Evolutionary conservation across 2,329 filamentous ascomycete genomes (phyloP).

Genomic region (Hyphodiscus sp.): DNA sequence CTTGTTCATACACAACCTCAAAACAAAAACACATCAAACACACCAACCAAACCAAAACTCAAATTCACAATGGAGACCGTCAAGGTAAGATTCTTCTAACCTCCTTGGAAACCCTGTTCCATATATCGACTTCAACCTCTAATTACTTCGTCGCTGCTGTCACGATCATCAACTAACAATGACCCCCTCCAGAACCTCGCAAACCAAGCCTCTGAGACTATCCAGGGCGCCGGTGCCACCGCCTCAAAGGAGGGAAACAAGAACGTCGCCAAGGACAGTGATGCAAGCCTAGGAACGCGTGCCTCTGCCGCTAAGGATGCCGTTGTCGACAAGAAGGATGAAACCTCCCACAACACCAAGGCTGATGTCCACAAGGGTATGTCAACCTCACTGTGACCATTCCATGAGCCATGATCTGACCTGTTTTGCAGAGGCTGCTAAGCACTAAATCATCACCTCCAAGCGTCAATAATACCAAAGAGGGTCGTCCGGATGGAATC

Average conservation of each 20-base stretch:
- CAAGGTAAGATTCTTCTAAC: neutral
- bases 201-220: slow-evolving; percentile 50
- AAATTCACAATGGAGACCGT: neutral
- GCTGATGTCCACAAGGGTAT: slow-evolving; percentile 43
- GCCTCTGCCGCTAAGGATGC: slow-evolving; percentile 46
- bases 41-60: neutral
- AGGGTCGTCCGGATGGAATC: neutral
- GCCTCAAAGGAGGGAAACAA: slow-evolving; percentile 55
- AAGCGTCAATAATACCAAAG: neutral
- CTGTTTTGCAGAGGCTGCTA: slow-evolving; percentile 26
- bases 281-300: slow-evolving; percentile 39
- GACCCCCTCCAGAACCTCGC: slow-evolving; percentile 36
- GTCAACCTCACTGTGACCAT: slow-evolving; percentile 1
- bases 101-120: neutral
- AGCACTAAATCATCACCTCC: slow-evolving; percentile 25
- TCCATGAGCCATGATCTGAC: neutral
- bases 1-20: neutral
- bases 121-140: neutral
- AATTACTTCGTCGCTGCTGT: neutral
- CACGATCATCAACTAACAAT: neutral
- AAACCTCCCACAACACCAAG: slow-evolving; percentile 43
- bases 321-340: slow-evolving; percentile 44
- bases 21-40: neutral
- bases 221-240: slow-evolving; percentile 41
- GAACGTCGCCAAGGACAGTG: slow-evolving; percentile 44